Evolutionary conservation across 1,284 basidiomycete genomes (phyloP).

Genomic region (Amylostereum areolatum): DNA sequence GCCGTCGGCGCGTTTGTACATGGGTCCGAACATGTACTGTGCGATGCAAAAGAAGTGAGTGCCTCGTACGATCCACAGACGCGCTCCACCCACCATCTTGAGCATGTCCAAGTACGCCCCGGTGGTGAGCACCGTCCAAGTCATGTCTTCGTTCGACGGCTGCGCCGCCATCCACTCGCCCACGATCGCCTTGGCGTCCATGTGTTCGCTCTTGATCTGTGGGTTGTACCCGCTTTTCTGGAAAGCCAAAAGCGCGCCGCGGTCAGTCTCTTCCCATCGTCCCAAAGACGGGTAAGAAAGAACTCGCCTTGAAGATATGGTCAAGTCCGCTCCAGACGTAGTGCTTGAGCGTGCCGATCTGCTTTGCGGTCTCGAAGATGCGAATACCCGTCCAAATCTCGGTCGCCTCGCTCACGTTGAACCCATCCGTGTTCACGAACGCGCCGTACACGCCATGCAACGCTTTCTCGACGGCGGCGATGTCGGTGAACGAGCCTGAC

Average conservation of each 20-base stretch:
- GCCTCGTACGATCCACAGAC: not conserved
- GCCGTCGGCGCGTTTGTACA: conserved; percentile 33
- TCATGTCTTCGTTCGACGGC: conserved; percentile 31
- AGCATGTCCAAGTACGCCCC: conserved; percentile 44
- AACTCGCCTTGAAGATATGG: conserved; percentile 30
- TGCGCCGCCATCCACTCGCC: conserved; percentile 37
- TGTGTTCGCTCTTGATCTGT: conserved; percentile 26
- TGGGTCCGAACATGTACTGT: conserved; percentile 33
- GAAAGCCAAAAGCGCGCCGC: not conserved
- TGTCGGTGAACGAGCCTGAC: no score
- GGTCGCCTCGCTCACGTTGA: conserved; percentile 37
- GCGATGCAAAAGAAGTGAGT: not conserved
- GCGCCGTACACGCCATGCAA: conserved; percentile 38
- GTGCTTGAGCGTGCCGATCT: conserved; percentile 31
- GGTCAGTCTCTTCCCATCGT: not conserved
- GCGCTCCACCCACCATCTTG: conserved; percentile 22
- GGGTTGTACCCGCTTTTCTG: conserved; percentile 12
- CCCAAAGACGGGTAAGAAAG: no score
- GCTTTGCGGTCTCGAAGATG: conserved; percentile 42
- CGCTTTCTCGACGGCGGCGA: conserved; percentile 20
- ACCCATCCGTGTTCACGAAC: conserved; percentile 42
- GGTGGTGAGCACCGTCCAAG: conserved; percentile 35
- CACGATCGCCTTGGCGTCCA: conserved; percentile 39
- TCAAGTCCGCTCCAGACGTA: conserved; percentile 42
- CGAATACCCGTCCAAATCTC: conserved; percentile 38